Evolutionary conservation across 1,284 basidiomycete species (phyloP).

Genomic region (Phellopilus nigrolimitatus): DNA sequence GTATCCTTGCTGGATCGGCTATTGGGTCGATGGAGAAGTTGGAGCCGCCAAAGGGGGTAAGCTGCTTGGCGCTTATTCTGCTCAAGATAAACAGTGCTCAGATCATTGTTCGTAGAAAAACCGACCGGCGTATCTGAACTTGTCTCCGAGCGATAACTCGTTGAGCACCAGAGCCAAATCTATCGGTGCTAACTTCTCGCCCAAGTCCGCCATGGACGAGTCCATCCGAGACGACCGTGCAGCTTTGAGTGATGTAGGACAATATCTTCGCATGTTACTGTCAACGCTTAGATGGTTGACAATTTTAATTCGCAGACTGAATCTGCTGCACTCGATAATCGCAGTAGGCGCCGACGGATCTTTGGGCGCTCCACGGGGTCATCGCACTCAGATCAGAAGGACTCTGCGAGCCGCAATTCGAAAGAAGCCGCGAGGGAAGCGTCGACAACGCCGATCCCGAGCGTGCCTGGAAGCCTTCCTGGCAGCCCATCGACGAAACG

Average conservation of each 20-base stretch:
- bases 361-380: constrained; percentile 48
- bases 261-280: constrained; percentile 7
- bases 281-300: constrained; percentile 12
- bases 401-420: constrained; percentile 33
- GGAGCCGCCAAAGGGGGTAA: constrained; percentile 16
- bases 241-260: constrained; percentile 62
- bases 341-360: constrained; percentile 40
- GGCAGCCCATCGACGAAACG: constrained; percentile 28
- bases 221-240: constrained; percentile 43
- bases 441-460: constrained; percentile 24
- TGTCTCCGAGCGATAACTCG: constrained; percentile 59
- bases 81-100: not conserved
- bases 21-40: constrained; percentile 13
- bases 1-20: not conserved
- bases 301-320: constrained; percentile 38
- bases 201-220: constrained; percentile 10
- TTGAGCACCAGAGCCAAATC: constrained; percentile 33
- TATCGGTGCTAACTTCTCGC: constrained; percentile 25
- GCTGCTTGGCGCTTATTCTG: not conserved
- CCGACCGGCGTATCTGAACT: constrained; percentile 41
- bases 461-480: constrained; percentile 24
- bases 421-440: constrained; percentile 31
- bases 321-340: constrained; percentile 24
- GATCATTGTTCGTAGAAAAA: constrained; percentile 28
- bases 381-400: constrained; percentile 28